A percentile compares a stretch with the other conserved stretches of the same genome.
phyloP scores from a whole-genome alignment of 23 red algal species.

The Gracilariopsis chorda region DNA sequence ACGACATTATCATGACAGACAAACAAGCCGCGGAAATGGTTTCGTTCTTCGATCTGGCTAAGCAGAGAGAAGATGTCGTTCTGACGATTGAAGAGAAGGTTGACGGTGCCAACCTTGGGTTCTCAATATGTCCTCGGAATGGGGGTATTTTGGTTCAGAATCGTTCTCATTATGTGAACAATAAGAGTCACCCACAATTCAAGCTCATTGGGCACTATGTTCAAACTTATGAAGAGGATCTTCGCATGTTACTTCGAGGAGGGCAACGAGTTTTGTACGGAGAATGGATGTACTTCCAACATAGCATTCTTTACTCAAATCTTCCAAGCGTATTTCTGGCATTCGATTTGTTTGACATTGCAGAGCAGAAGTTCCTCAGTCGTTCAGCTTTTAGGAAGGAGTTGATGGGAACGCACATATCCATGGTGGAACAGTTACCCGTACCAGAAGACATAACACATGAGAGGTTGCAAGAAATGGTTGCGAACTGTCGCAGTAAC shows the following conservation, averaged over 20 bases:
- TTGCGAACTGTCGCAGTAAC: not conserved
- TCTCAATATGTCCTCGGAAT: not conserved
- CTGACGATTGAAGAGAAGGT: not conserved
- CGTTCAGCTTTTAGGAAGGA: not conserved
- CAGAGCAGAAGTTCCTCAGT: not conserved
- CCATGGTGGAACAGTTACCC: not conserved
- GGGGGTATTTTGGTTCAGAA: not conserved
- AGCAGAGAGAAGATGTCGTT: not conserved
- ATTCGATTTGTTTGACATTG: not conserved
- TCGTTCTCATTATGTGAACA: slow-evolving; percentile 2
- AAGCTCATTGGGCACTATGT: not conserved
- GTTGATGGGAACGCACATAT: not conserved
- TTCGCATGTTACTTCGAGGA: not conserved
- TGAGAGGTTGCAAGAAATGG: not conserved
- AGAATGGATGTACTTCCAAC: not conserved
- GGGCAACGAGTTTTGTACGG: not conserved
- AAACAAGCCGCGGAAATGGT: not conserved
- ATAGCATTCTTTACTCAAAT: not conserved
- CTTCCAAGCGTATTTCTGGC: not conserved
- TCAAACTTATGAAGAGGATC: not conserved
- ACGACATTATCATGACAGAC: not conserved
- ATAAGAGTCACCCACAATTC: not conserved
- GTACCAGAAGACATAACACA: not conserved
- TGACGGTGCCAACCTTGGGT: not conserved
- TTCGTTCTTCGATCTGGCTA: not conserved